Evolutionary conservation across 1,284 basidiomycete species (phyloP).

Genomic region (Ceratobasidium sp.): DNA sequence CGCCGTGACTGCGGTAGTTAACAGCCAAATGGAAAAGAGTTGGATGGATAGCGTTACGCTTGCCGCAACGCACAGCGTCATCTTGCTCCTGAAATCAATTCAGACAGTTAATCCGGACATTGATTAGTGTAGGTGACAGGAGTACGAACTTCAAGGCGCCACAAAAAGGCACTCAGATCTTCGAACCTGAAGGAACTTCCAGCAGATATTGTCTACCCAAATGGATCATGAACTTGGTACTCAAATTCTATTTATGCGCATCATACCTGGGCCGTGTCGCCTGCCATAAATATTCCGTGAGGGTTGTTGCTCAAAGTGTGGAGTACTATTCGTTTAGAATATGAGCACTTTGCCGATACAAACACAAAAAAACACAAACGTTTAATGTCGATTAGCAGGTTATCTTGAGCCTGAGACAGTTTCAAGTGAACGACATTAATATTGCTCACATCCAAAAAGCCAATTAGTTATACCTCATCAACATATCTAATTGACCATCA

Average conservation of each 20-base stretch:
- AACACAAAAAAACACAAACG: conserved; percentile 54
- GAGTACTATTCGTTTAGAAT: conserved; percentile 59
- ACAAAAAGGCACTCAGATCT: conserved; percentile 70
- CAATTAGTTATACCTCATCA: conserved; percentile 66
- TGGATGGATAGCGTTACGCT: conserved; percentile 50
- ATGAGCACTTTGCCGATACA: not conserved
- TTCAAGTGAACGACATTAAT: not conserved
- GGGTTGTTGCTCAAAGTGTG: conserved; percentile 66
- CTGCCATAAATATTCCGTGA: conserved; percentile 77
- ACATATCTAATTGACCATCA: too few species aligned
- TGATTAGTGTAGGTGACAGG: too few species aligned
- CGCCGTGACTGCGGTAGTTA: conserved; percentile 32
- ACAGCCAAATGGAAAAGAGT: conserved; percentile 61
- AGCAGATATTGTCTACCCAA: conserved; percentile 67
- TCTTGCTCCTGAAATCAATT: conserved; percentile 7
- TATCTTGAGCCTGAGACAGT: conserved; percentile 58
- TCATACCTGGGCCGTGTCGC: conserved; percentile 66
- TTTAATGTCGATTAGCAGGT: conserved; percentile 68
- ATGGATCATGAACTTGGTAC: conserved; percentile 49
- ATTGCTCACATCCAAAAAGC: too few species aligned
- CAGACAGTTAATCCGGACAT: not conserved
- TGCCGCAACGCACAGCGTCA: conserved; percentile 39
- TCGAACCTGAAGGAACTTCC: conserved; percentile 76
- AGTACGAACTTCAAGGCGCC: conserved; percentile 61
- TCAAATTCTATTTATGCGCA: not conserved